These are phyloP conservation scores for Chaetomium olivaceum DNA, from an alignment of 2,329 filamentous ascomycete genomes.

Conservation along the genomic window DNA sequence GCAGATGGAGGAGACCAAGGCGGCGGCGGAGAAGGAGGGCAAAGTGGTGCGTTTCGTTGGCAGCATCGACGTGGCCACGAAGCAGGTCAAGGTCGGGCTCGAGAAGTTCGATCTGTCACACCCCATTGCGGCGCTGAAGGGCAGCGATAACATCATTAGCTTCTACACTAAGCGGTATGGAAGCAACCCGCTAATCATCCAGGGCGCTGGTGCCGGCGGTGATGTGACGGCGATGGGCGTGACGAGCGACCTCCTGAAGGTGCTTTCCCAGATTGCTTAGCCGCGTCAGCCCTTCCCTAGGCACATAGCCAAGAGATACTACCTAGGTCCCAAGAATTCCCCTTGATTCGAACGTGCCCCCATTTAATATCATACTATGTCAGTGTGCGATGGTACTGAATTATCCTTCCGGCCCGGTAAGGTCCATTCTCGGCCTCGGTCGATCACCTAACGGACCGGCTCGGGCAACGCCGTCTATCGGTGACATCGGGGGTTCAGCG, in stretches of 20 bases:
- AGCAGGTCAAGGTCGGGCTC: constrained; percentile 86
- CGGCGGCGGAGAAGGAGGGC: constrained; percentile 78
- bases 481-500: background rate
- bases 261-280: constrained; percentile 64
- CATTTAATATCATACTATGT: background rate
- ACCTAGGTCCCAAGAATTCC: background rate
- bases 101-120: constrained; percentile 86
- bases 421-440: background rate
- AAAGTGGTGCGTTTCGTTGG: constrained; percentile 95
- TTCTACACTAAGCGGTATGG: constrained; percentile 98
- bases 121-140: constrained; percentile 91
- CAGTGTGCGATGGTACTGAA: background rate
- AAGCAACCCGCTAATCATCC: constrained; percentile 85
- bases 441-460: background rate
- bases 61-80: constrained; percentile 80
- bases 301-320: constrained; percentile 5
- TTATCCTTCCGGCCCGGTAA: background rate
- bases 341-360: background rate
- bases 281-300: background rate
- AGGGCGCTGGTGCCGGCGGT: constrained; percentile 90
- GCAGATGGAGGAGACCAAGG: constrained; percentile 87
- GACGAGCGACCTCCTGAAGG: constrained; percentile 88
- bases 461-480: background rate
- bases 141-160: constrained; percentile 98
- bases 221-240: constrained; percentile 99